These are phyloP conservation scores for Ceratocystis lukuohia DNA, from an alignment of 2,329 filamentous ascomycete genomes.

Conservation along the genomic window DNA sequence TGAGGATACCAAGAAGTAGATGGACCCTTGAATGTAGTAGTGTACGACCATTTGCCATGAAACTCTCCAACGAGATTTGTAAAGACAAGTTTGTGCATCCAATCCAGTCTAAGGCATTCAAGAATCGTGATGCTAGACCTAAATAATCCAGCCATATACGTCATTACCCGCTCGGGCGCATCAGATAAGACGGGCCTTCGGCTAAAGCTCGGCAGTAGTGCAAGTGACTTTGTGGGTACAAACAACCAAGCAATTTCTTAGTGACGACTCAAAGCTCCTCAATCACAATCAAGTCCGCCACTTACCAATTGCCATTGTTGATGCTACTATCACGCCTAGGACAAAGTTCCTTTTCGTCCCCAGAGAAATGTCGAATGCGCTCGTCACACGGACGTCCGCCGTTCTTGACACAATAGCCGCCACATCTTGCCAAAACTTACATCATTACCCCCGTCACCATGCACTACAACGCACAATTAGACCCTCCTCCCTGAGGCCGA, in stretches of 20 bases:
- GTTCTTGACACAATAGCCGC: background rate
- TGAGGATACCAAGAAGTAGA: constrained; percentile 20
- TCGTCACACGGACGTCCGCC: background rate
- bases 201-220: background rate
- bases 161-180: background rate
- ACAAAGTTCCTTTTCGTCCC: background rate
- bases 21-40: constrained; percentile 16
- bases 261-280: background rate
- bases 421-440: background rate
- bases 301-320: background rate
- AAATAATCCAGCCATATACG: background rate
- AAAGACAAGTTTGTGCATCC: background rate
- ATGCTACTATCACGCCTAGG: background rate
- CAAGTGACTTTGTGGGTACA: background rate
- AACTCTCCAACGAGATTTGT: background rate
- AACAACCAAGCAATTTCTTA: background rate
- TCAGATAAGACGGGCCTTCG: background rate
- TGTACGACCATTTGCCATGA: background rate
- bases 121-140: background rate
- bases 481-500: background rate
- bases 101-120: background rate
- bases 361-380: background rate
- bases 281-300: background rate
- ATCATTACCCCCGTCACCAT: background rate
- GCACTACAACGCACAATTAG: background rate